Conservation (phyloP, 768 basidiomycete genomes). For the Terana coerulea region DNA sequence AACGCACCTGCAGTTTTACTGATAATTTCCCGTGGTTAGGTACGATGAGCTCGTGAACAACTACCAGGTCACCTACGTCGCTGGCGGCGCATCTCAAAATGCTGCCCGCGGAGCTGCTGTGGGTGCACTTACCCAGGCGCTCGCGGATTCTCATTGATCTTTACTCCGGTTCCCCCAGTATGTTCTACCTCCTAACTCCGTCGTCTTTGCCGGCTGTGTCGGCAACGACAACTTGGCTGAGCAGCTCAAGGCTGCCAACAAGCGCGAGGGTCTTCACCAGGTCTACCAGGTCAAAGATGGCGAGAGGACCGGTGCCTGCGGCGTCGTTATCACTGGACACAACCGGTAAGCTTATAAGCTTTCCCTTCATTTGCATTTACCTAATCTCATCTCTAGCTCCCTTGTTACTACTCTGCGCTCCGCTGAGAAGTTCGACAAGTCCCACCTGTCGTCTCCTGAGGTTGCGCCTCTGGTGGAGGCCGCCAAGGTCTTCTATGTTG, state of each 20-base stretch:
- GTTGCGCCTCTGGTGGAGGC: conserved; percentile 74
- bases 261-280: conserved; percentile 83
- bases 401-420: conserved; percentile 88
- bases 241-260: conserved; percentile 86
- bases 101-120: conserved; percentile 95
- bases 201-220: conserved; percentile 93
- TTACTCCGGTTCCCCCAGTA: conserved; percentile 59
- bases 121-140: conserved; percentile 34
- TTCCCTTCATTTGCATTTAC: not conserved
- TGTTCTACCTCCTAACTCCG: conserved; percentile 79
- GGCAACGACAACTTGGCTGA: conserved; percentile 90
- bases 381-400: conserved; percentile 47
- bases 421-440: conserved; percentile 84
- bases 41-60: conserved; percentile 85
- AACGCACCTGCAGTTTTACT: not conserved
- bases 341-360: conserved; percentile 57
- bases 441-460: conserved; percentile 71
- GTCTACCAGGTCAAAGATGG: conserved; percentile 87
- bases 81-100: conserved; percentile 97
- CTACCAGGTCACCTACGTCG: conserved; percentile 82
- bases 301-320: conserved; percentile 93
- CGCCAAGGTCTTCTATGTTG: conserved; percentile 90
- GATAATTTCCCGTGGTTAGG: conserved; percentile 37
- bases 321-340: conserved; percentile 92
- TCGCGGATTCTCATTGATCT: conserved; percentile 6